Percentiles rank a stretch among this genome's conserved stretches.
Evolutionary conservation across 228 moss, liverwort and hornwort genomes (phyloP).

Genomic region (Sphagnum fallax): DNA sequence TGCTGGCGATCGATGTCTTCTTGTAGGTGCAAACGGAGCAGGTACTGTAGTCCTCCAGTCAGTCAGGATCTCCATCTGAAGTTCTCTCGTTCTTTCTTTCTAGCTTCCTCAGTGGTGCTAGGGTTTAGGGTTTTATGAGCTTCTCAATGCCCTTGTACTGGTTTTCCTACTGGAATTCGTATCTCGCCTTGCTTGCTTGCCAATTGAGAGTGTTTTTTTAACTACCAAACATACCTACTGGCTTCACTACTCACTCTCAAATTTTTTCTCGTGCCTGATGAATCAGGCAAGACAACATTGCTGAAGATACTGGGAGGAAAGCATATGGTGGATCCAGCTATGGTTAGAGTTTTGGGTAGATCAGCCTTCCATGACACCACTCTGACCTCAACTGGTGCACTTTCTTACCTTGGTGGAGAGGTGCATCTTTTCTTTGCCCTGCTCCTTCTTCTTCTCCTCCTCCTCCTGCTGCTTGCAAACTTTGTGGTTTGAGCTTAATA

Average conservation of each 20-base stretch:
- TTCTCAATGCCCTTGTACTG: not conserved
- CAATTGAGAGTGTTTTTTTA: not conserved
- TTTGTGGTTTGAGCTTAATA: no score
- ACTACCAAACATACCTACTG: not conserved
- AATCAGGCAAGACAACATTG: conserved; percentile 83
- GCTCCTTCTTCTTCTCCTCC: not conserved
- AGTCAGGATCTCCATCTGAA: no score
- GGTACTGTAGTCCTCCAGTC: conserved; percentile 20
- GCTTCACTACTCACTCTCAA: not conserved
- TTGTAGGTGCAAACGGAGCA: conserved; percentile 96
- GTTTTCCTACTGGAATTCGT: not conserved
- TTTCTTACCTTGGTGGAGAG: conserved; percentile 97
- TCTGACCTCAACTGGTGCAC: conserved; percentile 74
- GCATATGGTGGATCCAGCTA: conserved; percentile 88
- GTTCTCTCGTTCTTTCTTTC: not conserved
- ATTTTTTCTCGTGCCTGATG: not conserved
- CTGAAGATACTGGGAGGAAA: conserved; percentile 94
- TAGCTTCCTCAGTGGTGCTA: no score
- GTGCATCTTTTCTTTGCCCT: conserved; percentile 15
- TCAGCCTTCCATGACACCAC: conserved; percentile 91
- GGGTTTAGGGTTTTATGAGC: not conserved
- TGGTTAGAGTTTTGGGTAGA: conserved; percentile 72
- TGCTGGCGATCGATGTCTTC: conserved; percentile 88
- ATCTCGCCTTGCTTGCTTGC: not conserved
- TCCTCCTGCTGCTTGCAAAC: no score